These are phyloP conservation scores for Pneumocystis canis DNA, from an alignment of 1,139 yeast species.

Conservation along the genomic window DNA sequence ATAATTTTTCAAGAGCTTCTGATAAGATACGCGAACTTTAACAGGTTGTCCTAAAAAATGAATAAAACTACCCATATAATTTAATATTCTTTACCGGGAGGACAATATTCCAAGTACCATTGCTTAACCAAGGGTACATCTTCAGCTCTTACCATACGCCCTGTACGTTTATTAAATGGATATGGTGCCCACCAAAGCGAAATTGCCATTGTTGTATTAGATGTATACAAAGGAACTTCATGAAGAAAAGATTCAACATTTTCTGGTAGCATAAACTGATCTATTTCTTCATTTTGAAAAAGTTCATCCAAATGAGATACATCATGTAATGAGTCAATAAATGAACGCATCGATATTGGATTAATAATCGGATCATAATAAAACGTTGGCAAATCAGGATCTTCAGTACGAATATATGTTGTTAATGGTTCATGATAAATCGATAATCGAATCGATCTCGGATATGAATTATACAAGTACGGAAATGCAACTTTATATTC, in stretches of 20 bases:
- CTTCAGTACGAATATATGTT: constrained; percentile 35
- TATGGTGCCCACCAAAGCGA: constrained; percentile 64
- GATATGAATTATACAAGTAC: constrained; percentile 64
- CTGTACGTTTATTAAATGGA: constrained; percentile 68
- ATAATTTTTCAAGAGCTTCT: constrained; percentile 60
- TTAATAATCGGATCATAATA: constrained; percentile 39
- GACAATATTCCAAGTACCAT: constrained; percentile 63
- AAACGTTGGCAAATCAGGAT: constrained; percentile 43
- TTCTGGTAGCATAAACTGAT: constrained; percentile 29
- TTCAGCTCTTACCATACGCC: constrained; percentile 64
- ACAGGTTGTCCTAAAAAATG: constrained; percentile 32
- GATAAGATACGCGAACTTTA: constrained; percentile 75
- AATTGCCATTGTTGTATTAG: constrained; percentile 44
- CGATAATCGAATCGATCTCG: constrained; percentile 45
- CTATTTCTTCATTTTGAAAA: constrained; percentile 24
- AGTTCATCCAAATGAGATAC: constrained; percentile 17
- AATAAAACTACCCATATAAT: background rate
- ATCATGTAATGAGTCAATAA: constrained; percentile 18
- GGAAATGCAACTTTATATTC: constrained; percentile 84
- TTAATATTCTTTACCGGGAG: constrained; percentile 28
- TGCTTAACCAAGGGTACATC: constrained; percentile 73
- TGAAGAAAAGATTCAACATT: constrained; percentile 36
- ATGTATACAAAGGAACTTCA: constrained; percentile 32
- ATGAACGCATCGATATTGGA: constrained; percentile 37
- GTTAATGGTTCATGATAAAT: constrained; percentile 50